Conservation (phyloP, 31 red algal genomes). For the Porphyra umbilicalis region DNA sequence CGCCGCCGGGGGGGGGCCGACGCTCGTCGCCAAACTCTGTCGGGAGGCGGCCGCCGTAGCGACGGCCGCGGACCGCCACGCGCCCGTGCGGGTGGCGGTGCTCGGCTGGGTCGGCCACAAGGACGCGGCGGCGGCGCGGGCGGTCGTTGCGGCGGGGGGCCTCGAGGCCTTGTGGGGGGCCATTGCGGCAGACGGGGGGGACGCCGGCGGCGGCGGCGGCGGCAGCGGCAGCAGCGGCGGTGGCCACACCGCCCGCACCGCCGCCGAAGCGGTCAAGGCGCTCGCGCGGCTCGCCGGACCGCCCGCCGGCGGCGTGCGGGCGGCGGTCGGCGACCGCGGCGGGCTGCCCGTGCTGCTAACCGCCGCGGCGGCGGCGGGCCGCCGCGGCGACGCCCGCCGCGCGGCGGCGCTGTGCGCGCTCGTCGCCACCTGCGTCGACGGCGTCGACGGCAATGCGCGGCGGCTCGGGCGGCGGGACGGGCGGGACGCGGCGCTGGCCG, state of each 20-base stretch:
- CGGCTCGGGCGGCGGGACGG: background rate
- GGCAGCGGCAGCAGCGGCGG: background rate
- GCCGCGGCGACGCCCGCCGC: background rate
- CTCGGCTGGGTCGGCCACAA: background rate
- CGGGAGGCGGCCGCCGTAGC: background rate
- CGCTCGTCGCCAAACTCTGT: background rate
- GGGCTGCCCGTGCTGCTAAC: background rate
- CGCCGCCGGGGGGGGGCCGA: background rate
- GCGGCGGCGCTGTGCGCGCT: background rate
- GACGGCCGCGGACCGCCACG: background rate
- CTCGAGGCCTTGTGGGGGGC: background rate
- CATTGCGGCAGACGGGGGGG: too few species aligned
- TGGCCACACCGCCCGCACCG: background rate
- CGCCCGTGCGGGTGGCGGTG: background rate
- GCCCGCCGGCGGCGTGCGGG: background rate
- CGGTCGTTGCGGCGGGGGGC: background rate
- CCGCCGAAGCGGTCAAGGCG: background rate
- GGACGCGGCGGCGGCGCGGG: background rate
- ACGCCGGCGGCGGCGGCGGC: background rate
- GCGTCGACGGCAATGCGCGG: background rate
- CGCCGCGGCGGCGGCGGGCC: background rate
- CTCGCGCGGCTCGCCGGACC: background rate
- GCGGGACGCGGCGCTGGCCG: background rate
- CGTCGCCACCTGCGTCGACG: background rate
- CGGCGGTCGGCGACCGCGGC: background rate